These are phyloP conservation scores for Epichloe sp. DNA, from an alignment of 2,329 filamentous ascomycete genomes.

Conservation along the genomic window DNA sequence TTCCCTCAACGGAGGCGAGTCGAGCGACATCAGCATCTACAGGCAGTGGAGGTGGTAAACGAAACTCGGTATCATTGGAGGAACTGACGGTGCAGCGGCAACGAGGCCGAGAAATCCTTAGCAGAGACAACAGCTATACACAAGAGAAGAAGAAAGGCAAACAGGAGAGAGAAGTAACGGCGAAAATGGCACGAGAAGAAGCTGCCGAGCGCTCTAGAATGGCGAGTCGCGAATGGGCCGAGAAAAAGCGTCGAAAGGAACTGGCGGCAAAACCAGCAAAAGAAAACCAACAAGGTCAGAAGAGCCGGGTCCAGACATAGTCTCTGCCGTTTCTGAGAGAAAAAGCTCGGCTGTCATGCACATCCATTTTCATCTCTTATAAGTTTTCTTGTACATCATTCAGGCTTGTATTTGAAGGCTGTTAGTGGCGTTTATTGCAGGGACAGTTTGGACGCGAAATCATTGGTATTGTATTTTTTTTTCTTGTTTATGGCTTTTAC, in stretches of 20 bases:
- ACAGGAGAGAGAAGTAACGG: conserved; percentile 38
- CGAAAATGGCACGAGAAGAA: conserved; percentile 42
- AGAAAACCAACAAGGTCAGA: not conserved
- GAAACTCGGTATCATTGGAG: conserved; percentile 35
- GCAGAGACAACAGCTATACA: conserved; percentile 34
- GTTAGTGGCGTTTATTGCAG: too few species aligned
- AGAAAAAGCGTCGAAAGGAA: conserved; percentile 37
- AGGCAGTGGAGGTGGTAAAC: conserved; percentile 29
- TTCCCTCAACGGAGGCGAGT: conserved; percentile 15
- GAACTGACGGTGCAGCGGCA: conserved; percentile 37
- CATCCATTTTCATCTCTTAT: not conserved
- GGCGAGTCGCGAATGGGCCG: conserved; percentile 49
- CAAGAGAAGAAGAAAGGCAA: conserved; percentile 39
- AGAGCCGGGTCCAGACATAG: not conserved
- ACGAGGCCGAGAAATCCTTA: conserved; percentile 40
- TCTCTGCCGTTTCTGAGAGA: not conserved
- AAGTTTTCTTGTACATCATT: not conserved
- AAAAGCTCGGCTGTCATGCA: not conserved
- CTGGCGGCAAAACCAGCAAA: conserved; percentile 10
- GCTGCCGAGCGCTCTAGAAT: conserved; percentile 48
- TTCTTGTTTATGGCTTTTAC: not conserved
- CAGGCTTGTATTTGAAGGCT: not conserved
- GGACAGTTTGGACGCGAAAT: too few species aligned
- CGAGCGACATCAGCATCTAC: conserved; percentile 34
- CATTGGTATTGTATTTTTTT: not conserved